phyloP scores from a whole-genome alignment of 1,284 basidiomycete genomes.

The Ceratorhiza oryzae-sativae region DNA sequence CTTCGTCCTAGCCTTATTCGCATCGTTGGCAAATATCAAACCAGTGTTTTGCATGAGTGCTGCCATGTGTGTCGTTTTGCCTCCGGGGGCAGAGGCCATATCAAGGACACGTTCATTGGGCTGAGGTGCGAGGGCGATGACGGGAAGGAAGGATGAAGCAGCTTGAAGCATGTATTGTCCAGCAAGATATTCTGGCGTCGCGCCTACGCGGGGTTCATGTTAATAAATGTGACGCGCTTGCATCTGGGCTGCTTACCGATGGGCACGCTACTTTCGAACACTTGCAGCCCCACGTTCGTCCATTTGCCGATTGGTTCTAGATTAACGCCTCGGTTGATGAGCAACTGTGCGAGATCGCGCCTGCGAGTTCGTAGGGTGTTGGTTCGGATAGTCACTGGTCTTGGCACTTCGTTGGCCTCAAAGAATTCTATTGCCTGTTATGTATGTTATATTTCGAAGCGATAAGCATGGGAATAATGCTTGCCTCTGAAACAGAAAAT shows the following conservation, averaged over 20 bases:
- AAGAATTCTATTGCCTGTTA: constrained; percentile 94
- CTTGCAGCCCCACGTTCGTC: constrained; percentile 97
- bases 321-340: constrained; percentile 96
- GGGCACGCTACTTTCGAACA: constrained; percentile 96
- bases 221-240: constrained; percentile 8
- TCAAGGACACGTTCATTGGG: constrained; percentile 95
- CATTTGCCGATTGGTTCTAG: constrained; percentile 98
- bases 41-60: constrained; percentile 98
- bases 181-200: constrained; percentile 98
- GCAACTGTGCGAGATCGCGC: constrained; percentile 91
- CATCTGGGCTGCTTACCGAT: constrained; percentile 63
- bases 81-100: constrained; percentile 98
- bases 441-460: constrained; percentile 39
- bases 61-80: constrained; percentile 96
- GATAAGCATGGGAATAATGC: constrained; percentile 42
- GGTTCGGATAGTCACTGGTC: constrained; percentile 97
- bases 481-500: constrained; percentile 90
- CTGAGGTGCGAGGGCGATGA: constrained; percentile 93
- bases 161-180: constrained; percentile 99
- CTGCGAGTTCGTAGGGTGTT: constrained; percentile 95
- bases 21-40: constrained; percentile 97
- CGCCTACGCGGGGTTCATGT: constrained; percentile 56
- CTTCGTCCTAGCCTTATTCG: constrained; percentile 94
- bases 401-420: constrained; percentile 95
- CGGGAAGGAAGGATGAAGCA: constrained; percentile 98